phyloP scores from a whole-genome alignment of 495 filamentous ascomycete species.

The Daldinia caldariorum region DNA sequence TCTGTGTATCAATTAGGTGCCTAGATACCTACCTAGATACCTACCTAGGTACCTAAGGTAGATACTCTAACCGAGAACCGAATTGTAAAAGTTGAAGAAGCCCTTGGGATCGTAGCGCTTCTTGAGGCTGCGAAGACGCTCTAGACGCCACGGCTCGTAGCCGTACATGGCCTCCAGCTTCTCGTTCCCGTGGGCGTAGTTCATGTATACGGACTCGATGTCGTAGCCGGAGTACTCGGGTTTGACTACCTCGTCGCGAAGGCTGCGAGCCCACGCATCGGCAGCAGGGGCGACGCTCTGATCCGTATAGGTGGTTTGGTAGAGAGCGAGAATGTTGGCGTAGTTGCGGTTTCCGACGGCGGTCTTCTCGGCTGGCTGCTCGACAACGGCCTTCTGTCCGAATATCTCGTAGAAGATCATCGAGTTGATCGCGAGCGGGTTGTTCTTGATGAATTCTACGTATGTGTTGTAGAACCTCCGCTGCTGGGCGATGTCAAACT shows the following conservation, averaged over 20 bases:
- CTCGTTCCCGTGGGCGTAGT: conserved; percentile 59
- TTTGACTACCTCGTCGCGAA: conserved; percentile 38
- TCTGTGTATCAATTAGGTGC: not conserved
- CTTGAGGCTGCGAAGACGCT: conserved; percentile 51
- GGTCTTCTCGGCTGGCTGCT: conserved; percentile 9
- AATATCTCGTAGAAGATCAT: conserved; percentile 52
- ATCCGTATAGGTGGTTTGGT: conserved; percentile 33
- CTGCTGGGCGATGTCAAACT: conserved; percentile 9
- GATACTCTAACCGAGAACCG: not conserved
- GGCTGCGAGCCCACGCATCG: conserved; percentile 29
- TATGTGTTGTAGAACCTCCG: conserved; percentile 7
- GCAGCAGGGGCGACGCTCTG: conserved; percentile 38
- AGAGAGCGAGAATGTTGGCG: conserved; percentile 34
- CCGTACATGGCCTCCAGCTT: conserved; percentile 53
- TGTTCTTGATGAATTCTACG: conserved; percentile 17
- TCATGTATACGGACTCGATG: conserved; percentile 51
- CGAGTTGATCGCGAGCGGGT: conserved; percentile 29
- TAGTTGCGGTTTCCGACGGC: conserved; percentile 45
- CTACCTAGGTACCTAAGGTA: not conserved
- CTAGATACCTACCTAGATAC: not conserved
- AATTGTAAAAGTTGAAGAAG: conserved; percentile 8
- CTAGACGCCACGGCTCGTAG: conserved; percentile 57
- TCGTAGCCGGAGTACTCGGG: conserved; percentile 37
- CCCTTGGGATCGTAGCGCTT: conserved; percentile 50
- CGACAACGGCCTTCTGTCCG: conserved; percentile 43